Conservation (phyloP, 2,329 filamentous ascomycete species). For the Alternaria longipes region DNA sequence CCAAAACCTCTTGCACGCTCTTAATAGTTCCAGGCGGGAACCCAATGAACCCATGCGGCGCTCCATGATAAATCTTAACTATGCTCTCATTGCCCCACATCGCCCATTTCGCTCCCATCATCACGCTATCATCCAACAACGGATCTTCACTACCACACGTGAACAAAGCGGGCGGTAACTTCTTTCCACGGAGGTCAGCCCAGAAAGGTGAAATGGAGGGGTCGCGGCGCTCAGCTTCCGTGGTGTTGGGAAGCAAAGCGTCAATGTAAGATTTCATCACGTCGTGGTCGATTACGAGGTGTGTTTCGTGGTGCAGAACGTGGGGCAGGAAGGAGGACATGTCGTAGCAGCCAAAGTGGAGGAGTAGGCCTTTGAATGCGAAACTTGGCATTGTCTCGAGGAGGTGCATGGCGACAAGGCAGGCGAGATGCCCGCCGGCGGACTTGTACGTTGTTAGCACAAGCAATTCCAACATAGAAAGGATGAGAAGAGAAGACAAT, state of each 20-base stretch:
- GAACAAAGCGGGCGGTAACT: constrained; percentile 64
- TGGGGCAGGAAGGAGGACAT: constrained; percentile 56
- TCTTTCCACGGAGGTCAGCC: constrained; percentile 51
- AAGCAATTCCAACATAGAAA: not conserved
- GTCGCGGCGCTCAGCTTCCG: constrained; percentile 53
- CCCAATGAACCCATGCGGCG: constrained; percentile 62
- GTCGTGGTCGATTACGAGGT: constrained; percentile 58
- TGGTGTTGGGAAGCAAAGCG: constrained; percentile 57
- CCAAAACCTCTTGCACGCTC: constrained; percentile 50
- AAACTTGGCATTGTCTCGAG: constrained; percentile 51
- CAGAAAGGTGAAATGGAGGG: constrained; percentile 62
- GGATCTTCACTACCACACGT: constrained; percentile 64
- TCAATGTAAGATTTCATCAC: constrained; percentile 59
- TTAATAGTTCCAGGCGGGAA: constrained; percentile 51
- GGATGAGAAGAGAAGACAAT: not conserved
- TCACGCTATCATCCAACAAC: constrained; percentile 61
- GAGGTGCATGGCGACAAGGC: constrained; percentile 59
- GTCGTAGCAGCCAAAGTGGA: constrained; percentile 64
- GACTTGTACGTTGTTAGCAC: constrained; percentile 48
- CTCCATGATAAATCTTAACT: constrained; percentile 64
- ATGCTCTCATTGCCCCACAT: constrained; percentile 61
- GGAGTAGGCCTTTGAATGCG: constrained; percentile 59
- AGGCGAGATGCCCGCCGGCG: constrained; percentile 62
- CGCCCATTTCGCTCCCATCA: constrained; percentile 65
- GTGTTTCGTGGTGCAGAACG: constrained; percentile 48